Base-by-base conservation (phyloP, 208 protist genomes). In the Crithidia brevicula region DNA sequence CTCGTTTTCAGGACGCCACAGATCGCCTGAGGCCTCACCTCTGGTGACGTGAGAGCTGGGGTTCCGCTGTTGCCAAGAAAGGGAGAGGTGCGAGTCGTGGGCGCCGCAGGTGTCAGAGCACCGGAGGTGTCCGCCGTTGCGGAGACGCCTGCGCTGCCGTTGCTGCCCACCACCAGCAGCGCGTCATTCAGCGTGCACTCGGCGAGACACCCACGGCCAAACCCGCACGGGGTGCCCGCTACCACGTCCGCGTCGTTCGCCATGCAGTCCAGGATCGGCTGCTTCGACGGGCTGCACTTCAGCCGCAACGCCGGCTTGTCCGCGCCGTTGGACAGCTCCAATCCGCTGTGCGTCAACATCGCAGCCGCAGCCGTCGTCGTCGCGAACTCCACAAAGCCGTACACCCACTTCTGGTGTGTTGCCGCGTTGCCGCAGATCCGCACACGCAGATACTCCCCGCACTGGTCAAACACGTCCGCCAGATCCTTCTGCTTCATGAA, bases 311-410 rank as follows among this genome's bases (percentile, higher is more conserved):
- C 74, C 23, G 81, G 77, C 40, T 75, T 71, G 27, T 65, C 75
- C 6, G 62, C 18, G 3, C 78, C 78, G 67, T 85, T 85, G 30
- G 57, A 25, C 34, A 90, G 50, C 78, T 87, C 81, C 65, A 72
- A 72, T 25, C 84, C 81, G 50, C 67, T 85, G 50, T 67, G 58
- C 27, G 52, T 31, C 64, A 85, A 67, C 72, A 85, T 77, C 66
- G 49, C 67, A 33, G 36, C 60, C n/a, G 81, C 79, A 2, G 68
- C 81, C n/a, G 53, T 53, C 4, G 40, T 18, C 10, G 74, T 75
- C 5, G 65, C 70, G 69, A 85, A 90, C 73, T 90, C 81, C 9
- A 87, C 81, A 58, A 90, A 90, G 50, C 79, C 79, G 67, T 90
- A 90, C 42, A 90, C 66, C 79, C 79, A 82, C 47, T 87, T 81